These are phyloP conservation scores for Colletotrichum magnum DNA, from an alignment of 2,329 filamentous ascomycete genomes.

Conservation along the genomic window DNA sequence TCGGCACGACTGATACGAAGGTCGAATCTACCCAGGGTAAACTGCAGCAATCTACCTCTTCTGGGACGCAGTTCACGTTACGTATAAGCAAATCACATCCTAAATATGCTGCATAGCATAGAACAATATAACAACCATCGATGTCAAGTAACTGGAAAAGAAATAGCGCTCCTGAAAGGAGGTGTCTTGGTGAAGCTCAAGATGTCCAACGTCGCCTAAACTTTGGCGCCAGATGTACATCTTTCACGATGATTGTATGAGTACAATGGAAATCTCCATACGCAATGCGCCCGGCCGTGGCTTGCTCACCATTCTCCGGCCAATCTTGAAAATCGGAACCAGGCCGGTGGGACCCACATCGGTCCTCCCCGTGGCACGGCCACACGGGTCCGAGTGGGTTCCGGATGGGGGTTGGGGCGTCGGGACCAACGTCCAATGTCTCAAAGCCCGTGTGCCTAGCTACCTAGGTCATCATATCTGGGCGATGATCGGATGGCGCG, in stretches of 20 bases:
- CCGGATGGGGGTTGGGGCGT: too few relatives aligned
- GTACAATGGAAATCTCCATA: constrained; percentile 17
- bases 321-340: too few relatives aligned
- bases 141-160: constrained; percentile 48
- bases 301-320: too few relatives aligned
- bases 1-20: constrained; percentile 73
- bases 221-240: constrained; percentile 45
- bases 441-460: too few relatives aligned
- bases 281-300: too few relatives aligned
- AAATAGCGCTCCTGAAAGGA: constrained; percentile 46
- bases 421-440: too few relatives aligned
- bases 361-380: too few relatives aligned
- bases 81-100: constrained; percentile 12
- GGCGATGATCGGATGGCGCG: too few relatives aligned
- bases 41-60: constrained; percentile 48
- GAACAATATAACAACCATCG: constrained; percentile 46
- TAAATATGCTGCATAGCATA: constrained; percentile 49
- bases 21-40: constrained; percentile 70
- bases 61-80: constrained; percentile 33
- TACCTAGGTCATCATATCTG: too few relatives aligned
- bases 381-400: too few relatives aligned
- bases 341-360: too few relatives aligned
- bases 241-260: constrained; percentile 43
- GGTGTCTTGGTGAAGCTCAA: constrained; percentile 50
- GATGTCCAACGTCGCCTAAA: constrained; percentile 46